Conservation (phyloP, 2,329 filamentous ascomycete genomes). For the Onygenales sp. region DNA sequence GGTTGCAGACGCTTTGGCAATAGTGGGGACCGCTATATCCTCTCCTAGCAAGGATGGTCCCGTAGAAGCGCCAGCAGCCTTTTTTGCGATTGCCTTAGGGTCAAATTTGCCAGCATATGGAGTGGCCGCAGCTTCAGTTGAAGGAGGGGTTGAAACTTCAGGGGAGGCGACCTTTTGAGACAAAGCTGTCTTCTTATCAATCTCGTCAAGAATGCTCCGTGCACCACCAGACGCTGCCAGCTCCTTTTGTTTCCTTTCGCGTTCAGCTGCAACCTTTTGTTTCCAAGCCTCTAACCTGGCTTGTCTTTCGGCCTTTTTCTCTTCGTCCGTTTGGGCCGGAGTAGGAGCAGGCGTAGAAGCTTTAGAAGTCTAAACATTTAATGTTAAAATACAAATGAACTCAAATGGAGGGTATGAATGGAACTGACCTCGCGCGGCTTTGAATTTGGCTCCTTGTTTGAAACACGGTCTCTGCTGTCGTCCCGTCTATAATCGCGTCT, state of each 20-base stretch:
- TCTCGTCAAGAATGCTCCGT: conserved; percentile 60
- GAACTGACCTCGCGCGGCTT: conserved; percentile 50
- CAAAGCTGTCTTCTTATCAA: conserved; percentile 57
- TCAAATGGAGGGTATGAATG: neutral
- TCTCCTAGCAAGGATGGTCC: conserved; percentile 45
- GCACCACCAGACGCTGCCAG: conserved; percentile 53
- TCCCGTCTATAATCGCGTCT: conserved; percentile 57
- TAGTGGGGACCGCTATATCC: conserved; percentile 43
- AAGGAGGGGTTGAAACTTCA: conserved; percentile 28
- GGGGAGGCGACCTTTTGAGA: conserved; percentile 16
- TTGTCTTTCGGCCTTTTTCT: conserved; percentile 70
- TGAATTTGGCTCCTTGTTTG: conserved; percentile 39
- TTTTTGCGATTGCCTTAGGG: conserved; percentile 77
- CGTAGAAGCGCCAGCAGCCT: conserved; percentile 52
- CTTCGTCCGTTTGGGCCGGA: conserved; percentile 53
- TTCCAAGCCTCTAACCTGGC: conserved; percentile 88
- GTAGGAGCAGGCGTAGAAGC: conserved; percentile 32
- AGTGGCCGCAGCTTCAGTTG: conserved; percentile 41
- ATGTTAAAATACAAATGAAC: conserved; percentile 10
- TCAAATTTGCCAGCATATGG: conserved; percentile 74
- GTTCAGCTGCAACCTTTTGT: conserved; percentile 68
- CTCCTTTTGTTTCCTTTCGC: conserved; percentile 62
- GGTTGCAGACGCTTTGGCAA: conserved; percentile 36
- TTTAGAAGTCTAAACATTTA: conserved; percentile 43
- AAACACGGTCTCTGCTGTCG: conserved; percentile 49